A percentile compares a stretch with the other conserved stretches of the same genome.
Evolutionary conservation across 2,329 filamentous ascomycete genomes (phyloP).

Genomic region (Cercospora sojina): DNA sequence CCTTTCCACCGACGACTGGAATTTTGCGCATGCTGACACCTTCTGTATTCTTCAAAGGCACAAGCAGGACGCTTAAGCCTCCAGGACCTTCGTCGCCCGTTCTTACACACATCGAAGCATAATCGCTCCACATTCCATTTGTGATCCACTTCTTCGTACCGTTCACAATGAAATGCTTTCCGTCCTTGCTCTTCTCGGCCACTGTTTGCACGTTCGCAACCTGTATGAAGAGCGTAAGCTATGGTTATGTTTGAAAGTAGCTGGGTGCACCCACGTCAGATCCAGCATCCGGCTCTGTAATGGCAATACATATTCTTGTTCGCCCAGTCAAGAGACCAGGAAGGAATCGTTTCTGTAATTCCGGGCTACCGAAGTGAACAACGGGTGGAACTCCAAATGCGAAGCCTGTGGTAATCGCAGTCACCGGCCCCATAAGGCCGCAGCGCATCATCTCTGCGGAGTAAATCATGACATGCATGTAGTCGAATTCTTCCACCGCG

Average conservation of each 20-base stretch:
- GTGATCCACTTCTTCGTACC: slow-evolving; percentile 84
- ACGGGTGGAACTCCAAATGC: not conserved
- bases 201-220: slow-evolving; percentile 78
- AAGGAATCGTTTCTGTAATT: slow-evolving; percentile 59
- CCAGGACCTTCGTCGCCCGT: slow-evolving; percentile 62
- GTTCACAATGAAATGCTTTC: slow-evolving; percentile 67
- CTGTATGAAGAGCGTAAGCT: not conserved
- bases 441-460: slow-evolving; percentile 69
- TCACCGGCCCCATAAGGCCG: slow-evolving; percentile 81
- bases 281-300: slow-evolving; percentile 84
- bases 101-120: slow-evolving; percentile 73
- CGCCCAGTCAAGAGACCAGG: slow-evolving; percentile 72
- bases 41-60: slow-evolving; percentile 73
- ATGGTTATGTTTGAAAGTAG: too few species aligned
- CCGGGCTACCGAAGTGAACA: slow-evolving; percentile 45
- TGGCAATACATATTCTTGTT: slow-evolving; percentile 85
- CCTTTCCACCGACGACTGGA: slow-evolving; percentile 64
- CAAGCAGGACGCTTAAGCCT: slow-evolving; percentile 72
- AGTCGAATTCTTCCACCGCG: slow-evolving; percentile 78
- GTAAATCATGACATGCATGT: slow-evolving; percentile 77
- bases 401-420: slow-evolving; percentile 59
- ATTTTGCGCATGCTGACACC: slow-evolving; percentile 45
- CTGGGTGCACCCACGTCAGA: slow-evolving; percentile 53
- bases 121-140: slow-evolving; percentile 75
- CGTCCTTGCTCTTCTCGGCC: slow-evolving; percentile 71